A percentile compares a stretch with the other conserved stretches of the same genome.
Conservation (phyloP, 768 basidiomycete genomes). For the Boletus rubescentipes region DNA sequence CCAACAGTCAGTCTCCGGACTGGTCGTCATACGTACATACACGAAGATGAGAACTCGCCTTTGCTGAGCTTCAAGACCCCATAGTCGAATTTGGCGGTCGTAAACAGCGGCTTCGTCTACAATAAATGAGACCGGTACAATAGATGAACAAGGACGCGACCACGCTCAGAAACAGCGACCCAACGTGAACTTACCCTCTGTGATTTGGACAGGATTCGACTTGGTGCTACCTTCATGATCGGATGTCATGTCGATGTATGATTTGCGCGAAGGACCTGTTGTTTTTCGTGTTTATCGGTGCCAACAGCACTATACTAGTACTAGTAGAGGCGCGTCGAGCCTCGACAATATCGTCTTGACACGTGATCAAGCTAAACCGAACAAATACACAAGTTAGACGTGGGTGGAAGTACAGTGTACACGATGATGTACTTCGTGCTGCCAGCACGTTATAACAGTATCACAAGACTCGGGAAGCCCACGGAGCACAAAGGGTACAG, state of each 20-base stretch:
- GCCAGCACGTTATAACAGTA: not conserved
- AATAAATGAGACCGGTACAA: not conserved
- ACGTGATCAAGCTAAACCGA: constrained; percentile 15
- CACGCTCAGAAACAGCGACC: not conserved
- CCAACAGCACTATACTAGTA: no score
- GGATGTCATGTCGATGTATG: constrained; percentile 15
- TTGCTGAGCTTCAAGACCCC: constrained; percentile 98
- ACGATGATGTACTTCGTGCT: not conserved
- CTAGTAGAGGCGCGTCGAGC: not conserved
- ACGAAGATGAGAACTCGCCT: constrained; percentile 46
- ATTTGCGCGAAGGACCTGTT: not conserved
- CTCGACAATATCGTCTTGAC: not conserved
- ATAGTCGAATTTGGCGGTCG: constrained; percentile 95
- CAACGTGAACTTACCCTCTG: constrained; percentile 54
- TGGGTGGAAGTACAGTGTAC: no score
- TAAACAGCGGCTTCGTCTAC: constrained; percentile 79
- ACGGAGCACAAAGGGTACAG: not conserved
- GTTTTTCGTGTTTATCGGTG: not conserved
- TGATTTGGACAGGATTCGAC: constrained; percentile 49
- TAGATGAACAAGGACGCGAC: not conserved
- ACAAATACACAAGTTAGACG: no score
- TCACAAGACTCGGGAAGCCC: not conserved
- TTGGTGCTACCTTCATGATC: constrained; percentile 32
- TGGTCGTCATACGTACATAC: not conserved
- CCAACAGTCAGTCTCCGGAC: constrained; percentile 10